Conservation (phyloP, 192 early-diverging fungal species). For the Coemansia furcata region DNA sequence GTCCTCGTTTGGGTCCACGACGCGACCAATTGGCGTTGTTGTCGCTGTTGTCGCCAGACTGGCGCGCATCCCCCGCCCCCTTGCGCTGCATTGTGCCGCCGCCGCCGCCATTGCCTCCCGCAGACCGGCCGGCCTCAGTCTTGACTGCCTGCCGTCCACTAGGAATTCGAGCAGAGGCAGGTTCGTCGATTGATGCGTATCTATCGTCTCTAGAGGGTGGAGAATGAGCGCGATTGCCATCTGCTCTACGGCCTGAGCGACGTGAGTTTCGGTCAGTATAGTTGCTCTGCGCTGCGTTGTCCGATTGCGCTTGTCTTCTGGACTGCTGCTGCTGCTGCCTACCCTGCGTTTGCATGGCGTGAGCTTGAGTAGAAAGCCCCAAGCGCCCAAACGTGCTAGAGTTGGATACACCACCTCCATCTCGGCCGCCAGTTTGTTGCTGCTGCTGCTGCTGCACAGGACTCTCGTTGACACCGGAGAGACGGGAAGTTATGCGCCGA, state of each 20-base stretch:
- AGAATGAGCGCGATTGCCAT: not conserved
- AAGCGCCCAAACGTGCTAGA: not conserved
- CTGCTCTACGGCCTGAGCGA: constrained; percentile 12
- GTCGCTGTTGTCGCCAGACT: constrained; percentile 7
- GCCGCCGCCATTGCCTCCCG: not conserved
- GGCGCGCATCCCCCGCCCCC: not conserved
- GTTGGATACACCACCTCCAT: not conserved
- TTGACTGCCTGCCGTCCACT: constrained; percentile 16
- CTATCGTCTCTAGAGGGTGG: not conserved
- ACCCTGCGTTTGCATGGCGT: not conserved
- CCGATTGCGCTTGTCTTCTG: constrained; percentile 1
- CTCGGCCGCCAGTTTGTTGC: not conserved
- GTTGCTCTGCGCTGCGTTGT: not conserved
- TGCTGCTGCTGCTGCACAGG: constrained; percentile 7
- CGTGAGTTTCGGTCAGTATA: constrained; percentile 9
- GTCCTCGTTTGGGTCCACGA: constrained; percentile 25
- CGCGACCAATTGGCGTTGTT: constrained; percentile 11
- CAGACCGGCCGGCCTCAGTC: not conserved
- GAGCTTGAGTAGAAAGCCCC: not conserved
- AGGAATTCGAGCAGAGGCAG: not conserved
- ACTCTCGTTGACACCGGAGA: not conserved
- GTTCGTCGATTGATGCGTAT: not conserved
- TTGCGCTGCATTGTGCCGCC: constrained; percentile 9
- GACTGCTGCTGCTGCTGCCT: constrained; percentile 18
- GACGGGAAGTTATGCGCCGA: not conserved